Conservation (phyloP, 2,329 filamentous ascomycete genomes). For the Neonectria sp. region DNA sequence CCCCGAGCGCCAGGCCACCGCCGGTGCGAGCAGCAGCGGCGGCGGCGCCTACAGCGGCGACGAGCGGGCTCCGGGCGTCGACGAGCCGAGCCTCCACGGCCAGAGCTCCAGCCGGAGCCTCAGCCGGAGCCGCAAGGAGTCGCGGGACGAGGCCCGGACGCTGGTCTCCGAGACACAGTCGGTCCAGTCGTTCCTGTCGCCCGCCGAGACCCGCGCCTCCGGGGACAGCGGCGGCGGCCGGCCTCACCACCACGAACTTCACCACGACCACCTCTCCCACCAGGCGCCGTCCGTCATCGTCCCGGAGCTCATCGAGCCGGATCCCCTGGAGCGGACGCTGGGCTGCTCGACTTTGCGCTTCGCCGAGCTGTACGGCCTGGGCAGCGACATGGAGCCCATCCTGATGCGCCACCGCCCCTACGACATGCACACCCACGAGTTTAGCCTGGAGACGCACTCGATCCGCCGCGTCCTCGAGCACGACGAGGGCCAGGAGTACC, state of each 20-base stretch:
- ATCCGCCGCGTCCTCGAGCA: slow-evolving; percentile 71
- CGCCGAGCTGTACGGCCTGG: slow-evolving; percentile 52
- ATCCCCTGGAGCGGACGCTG: slow-evolving; percentile 42
- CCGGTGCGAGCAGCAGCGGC: slow-evolving; percentile 32
- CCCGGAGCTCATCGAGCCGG: slow-evolving; percentile 30
- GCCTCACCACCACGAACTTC: slow-evolving; percentile 16
- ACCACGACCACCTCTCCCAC: background rate
- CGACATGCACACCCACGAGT: slow-evolving; percentile 58
- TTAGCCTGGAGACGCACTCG: slow-evolving; percentile 72
- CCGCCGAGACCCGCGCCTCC: slow-evolving; percentile 45
- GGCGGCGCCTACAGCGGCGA: slow-evolving; percentile 37
- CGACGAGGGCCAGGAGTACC: slow-evolving; percentile 54
- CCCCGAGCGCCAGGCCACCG: slow-evolving; percentile 45
- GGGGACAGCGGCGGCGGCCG: slow-evolving; percentile 33
- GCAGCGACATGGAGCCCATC: slow-evolving; percentile 54
- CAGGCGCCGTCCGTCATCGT: slow-evolving; percentile 37
- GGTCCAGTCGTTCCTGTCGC: slow-evolving; percentile 45
- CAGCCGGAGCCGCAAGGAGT: slow-evolving; percentile 40
- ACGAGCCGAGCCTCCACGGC: slow-evolving; percentile 28
- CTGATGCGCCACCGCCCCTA: slow-evolving; percentile 63
- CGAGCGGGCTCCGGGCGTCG: slow-evolving; percentile 28
- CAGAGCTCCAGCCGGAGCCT: slow-evolving; percentile 23
- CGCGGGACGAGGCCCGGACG: slow-evolving; percentile 44
- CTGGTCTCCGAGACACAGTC: slow-evolving; percentile 42
- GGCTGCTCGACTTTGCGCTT: slow-evolving; percentile 47